Evolutionary conservation across 805 yeast species (phyloP), one percentile per base, ranked within the genome.

Genomic region (Starmerella roubikii): DNA sequence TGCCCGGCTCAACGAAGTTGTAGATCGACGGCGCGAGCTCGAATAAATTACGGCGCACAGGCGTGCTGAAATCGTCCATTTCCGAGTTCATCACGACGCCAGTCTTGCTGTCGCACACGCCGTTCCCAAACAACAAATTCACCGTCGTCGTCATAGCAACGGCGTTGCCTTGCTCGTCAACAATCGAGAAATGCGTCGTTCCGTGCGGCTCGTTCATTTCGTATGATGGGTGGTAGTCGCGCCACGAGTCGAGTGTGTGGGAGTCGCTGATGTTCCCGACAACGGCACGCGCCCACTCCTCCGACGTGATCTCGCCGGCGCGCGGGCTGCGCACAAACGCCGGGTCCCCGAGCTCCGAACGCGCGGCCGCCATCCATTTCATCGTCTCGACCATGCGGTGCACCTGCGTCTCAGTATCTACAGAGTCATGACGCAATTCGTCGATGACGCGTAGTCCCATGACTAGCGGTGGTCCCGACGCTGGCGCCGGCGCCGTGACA

Each of bases 61-160:
- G 85, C 24, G 72, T 65, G 8, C 94, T 78, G 53, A 88, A 88
- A 55, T 88, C 97, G 58, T 88, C 96, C 95, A 88, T 86, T 57
- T 88, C 84, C 50, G 83, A 75, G 60, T 88, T 88, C 52, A 88
- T 60, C 9, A 88, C 68, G 8, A 88, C 63, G 2, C 96, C 97
- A 0, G 97, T 86, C 1, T 43, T 56, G 1, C 78, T 76, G 55
- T 88, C 96, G 54, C 78, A 80, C 5, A 88, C 78, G 49, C 74
- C 54, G 11, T 91, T 76, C 0, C 98, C 98, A 60, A 85, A 88
- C 29, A 72, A 55, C 38, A 85, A 60, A 55, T 88, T 88, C 9
- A 88, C 75, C 0, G 97, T 86, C 1, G 95, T 80, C 1, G 97
- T 88, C 66, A 86, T 67, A 3, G 83, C 66, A 2, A 88, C 91